Conservation (phyloP, 2,329 filamentous ascomycete species). For the Nectriaceae sp. region DNA sequence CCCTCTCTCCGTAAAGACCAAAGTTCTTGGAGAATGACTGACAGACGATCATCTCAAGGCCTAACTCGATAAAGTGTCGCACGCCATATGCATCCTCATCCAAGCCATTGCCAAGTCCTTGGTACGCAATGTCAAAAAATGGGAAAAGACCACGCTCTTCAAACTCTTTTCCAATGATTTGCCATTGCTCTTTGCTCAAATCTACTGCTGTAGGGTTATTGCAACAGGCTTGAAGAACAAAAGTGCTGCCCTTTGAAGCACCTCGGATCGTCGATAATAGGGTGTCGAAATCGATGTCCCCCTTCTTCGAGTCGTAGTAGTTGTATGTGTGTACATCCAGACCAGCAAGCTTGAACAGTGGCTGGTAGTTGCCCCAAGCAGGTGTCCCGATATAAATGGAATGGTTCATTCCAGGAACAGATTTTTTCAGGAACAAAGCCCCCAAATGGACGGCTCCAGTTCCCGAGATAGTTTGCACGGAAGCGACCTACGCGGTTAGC, state of each 20-base stretch:
- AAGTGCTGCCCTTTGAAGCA: constrained; percentile 33
- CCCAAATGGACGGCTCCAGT: constrained; percentile 40
- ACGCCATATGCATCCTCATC: constrained; percentile 35
- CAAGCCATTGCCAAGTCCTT: constrained; percentile 35
- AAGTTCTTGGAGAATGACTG: constrained; percentile 44
- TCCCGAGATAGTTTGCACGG: constrained; percentile 40
- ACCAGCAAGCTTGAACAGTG: constrained; percentile 32
- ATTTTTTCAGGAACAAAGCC: constrained; percentile 29
- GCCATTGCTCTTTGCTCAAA: constrained; percentile 34
- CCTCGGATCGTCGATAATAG: constrained; percentile 23
- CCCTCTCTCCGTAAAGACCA: constrained; percentile 38
- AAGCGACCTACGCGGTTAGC: constrained; percentile 30
- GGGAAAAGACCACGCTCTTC: constrained; percentile 26
- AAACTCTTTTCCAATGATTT: constrained; percentile 20
- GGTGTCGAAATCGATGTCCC: constrained; percentile 28
- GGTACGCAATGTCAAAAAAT: constrained; percentile 40
- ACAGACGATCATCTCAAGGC: constrained; percentile 34
- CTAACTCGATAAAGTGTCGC: constrained; percentile 24
- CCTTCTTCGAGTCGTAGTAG: constrained; percentile 30
- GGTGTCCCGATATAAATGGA: constrained; percentile 29
- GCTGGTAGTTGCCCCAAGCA: constrained; percentile 37
- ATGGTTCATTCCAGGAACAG: constrained; percentile 19
- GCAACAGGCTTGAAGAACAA: constrained; percentile 38
- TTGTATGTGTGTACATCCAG: constrained; percentile 30
- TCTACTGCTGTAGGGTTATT: constrained; percentile 41